Evolutionary conservation across 2,329 filamentous ascomycete species (phyloP).

Genomic region (Fusarium tricinctum): DNA sequence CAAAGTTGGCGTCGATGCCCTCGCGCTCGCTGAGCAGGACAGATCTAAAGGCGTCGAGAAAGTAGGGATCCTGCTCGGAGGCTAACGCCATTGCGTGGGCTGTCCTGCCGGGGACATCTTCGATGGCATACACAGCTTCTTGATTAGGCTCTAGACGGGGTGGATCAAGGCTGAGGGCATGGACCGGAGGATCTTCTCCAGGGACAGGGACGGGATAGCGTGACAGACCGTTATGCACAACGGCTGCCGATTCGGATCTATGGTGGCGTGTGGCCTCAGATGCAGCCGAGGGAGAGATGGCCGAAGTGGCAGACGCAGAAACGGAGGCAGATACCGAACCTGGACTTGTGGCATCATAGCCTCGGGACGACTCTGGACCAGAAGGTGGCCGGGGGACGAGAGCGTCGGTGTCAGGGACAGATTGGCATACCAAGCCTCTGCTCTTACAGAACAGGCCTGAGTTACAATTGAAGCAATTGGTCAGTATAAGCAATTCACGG

Average conservation of each 20-base stretch:
- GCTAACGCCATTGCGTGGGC: conserved; percentile 62
- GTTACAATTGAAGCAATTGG: conserved; percentile 17
- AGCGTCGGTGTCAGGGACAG: conserved; percentile 45
- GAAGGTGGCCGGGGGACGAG: conserved; percentile 12
- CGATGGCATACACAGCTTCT: conserved; percentile 54
- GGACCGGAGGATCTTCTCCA: conserved; percentile 3
- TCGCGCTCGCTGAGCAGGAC: conserved; percentile 61
- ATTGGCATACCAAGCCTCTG: conserved; percentile 53
- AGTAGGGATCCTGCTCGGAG: conserved; percentile 62
- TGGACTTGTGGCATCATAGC: conserved; percentile 20
- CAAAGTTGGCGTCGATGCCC: conserved; percentile 61
- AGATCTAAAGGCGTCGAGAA: conserved; percentile 63
- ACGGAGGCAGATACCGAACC: conserved; percentile 21
- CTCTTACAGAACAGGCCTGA: conserved; percentile 55
- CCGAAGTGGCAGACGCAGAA: conserved; percentile 27
- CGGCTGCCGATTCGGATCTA: conserved; percentile 37
- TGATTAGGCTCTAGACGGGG: conserved; percentile 15
- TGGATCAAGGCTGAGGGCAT: conserved; percentile 13
- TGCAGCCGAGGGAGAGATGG: conserved; percentile 30
- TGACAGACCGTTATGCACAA: conserved; percentile 48
- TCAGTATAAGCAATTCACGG: conserved; percentile 20
- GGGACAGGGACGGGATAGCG: conserved; percentile 25
- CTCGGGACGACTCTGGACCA: conserved; percentile 17
- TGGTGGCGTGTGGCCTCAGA: conserved; percentile 27
- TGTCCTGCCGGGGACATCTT: conserved; percentile 59